phyloP scores from a whole-genome alignment of 2,329 filamentous ascomycete genomes.

The Epichloe hybrida region DNA sequence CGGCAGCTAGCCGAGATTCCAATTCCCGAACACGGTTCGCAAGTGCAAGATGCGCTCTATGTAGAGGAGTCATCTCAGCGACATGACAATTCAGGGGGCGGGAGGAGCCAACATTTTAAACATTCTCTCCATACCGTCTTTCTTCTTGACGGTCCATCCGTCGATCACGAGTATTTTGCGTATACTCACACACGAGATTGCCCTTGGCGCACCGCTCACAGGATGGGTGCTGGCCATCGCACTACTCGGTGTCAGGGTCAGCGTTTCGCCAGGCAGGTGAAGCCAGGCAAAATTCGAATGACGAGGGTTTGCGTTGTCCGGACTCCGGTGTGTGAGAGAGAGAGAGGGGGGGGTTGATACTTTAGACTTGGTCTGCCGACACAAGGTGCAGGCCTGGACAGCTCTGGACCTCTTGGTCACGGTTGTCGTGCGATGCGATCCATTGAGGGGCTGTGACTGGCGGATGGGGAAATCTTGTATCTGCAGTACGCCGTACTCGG shows the following conservation, averaged over 20 bases:
- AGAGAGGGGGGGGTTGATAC: neutral
- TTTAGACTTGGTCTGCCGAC: slow-evolving; percentile 13
- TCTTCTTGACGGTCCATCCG: slow-evolving; percentile 13
- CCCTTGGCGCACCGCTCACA: slow-evolving; percentile 11
- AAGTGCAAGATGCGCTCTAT: slow-evolving; percentile 1
- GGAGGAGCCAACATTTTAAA: neutral
- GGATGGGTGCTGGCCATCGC: slow-evolving; percentile 10
- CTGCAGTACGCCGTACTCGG: too few relatives aligned
- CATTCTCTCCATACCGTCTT: slow-evolving; percentile 6
- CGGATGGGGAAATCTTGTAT: neutral
- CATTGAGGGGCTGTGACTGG: slow-evolving; percentile 3
- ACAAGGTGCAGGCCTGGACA: slow-evolving; percentile 11
- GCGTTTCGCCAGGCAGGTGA: neutral
- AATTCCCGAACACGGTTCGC: slow-evolving; percentile 1
- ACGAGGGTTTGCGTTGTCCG: neutral
- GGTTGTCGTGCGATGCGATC: slow-evolving; percentile 6
- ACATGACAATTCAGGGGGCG: too few relatives aligned
- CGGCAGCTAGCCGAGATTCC: neutral
- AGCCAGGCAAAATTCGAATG: neutral
- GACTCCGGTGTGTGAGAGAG: neutral
- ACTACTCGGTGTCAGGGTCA: slow-evolving; percentile 4
- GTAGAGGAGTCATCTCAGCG: neutral
- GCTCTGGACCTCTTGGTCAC: slow-evolving; percentile 12
- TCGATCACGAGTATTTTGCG: slow-evolving; percentile 12
- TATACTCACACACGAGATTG: slow-evolving; percentile 10